A percentile compares a stretch with the other conserved stretches of the same genome.
These are phyloP conservation scores for Patellaria atrata DNA, from an alignment of 495 filamentous ascomycete species.

Conservation along the genomic window DNA sequence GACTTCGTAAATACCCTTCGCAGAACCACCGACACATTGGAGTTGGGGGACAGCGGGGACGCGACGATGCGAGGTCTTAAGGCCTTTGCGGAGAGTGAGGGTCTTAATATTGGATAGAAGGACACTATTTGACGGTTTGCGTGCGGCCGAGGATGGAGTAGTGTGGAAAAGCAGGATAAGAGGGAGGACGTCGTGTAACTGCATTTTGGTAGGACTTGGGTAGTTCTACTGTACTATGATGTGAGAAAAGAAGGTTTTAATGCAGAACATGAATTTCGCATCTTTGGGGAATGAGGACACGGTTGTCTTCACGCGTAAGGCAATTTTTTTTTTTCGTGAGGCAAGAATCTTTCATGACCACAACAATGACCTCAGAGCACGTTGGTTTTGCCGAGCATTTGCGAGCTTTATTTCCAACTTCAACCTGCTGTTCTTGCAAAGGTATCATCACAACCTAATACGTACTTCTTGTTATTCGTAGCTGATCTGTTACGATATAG, in stretches of 20 bases:
- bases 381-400: no score
- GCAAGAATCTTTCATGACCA: no score
- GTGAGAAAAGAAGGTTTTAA: slow-evolving; percentile 14
- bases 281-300: no score
- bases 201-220: slow-evolving; percentile 12
- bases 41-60: slow-evolving; percentile 67
- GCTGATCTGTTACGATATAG: no score
- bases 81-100: slow-evolving; percentile 55
- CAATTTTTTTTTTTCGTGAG: no score
- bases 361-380: no score
- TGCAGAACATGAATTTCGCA: slow-evolving; percentile 1
- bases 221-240: neutral
- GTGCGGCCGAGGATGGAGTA: slow-evolving; percentile 19
- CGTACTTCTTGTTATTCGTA: no score
- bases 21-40: slow-evolving; percentile 58
- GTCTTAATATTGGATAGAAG: slow-evolving; percentile 63
- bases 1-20: slow-evolving; percentile 48
- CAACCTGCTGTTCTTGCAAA: no score
- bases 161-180: slow-evolving; percentile 23
- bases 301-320: no score
- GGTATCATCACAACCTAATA: no score
- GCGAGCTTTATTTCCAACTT: no score
- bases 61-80: slow-evolving; percentile 58
- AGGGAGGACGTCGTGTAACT: slow-evolving; percentile 28
- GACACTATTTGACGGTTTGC: slow-evolving; percentile 43